These are phyloP conservation scores for Saturnispora quitensis DNA, from an alignment of 805 yeast species.

Conservation along the genomic window DNA sequence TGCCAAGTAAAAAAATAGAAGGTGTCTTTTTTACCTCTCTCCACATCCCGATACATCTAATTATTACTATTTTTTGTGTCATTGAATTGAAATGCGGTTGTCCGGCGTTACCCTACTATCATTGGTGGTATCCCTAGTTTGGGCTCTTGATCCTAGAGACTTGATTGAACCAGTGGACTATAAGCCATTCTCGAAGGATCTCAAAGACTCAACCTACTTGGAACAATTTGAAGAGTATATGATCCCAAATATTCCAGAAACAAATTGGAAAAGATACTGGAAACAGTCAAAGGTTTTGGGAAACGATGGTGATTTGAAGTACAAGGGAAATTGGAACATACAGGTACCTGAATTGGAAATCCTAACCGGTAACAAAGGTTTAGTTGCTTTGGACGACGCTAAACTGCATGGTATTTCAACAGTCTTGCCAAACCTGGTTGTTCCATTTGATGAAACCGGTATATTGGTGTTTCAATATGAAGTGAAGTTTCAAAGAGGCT, in stretches of 20 bases:
- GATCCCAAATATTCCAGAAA: conserved; percentile 53
- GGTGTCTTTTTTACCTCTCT: background rate
- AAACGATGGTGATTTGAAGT: conserved; percentile 46
- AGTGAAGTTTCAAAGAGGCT: conserved; percentile 70
- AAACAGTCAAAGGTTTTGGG: conserved; percentile 47
- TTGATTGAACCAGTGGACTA: background rate
- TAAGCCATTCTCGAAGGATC: conserved; percentile 17
- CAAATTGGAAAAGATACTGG: conserved; percentile 41
- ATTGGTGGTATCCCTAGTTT: background rate
- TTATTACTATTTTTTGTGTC: background rate
- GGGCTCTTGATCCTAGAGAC: background rate
- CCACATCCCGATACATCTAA: background rate
- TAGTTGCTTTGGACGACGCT: conserved; percentile 67
- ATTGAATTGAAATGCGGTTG: background rate
- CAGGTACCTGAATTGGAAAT: conserved; percentile 60
- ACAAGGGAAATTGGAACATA: conserved; percentile 68
- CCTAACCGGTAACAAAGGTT: conserved; percentile 57
- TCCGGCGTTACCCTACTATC: background rate
- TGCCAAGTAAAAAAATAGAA: background rate
- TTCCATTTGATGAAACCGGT: conserved; percentile 39
- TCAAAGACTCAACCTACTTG: conserved; percentile 26
- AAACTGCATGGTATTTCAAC: conserved; percentile 77
- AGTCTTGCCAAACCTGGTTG: conserved; percentile 45
- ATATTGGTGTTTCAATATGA: conserved; percentile 84
- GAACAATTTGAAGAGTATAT: conserved; percentile 34